Base-by-base conservation (phyloP, 148 eudicot genomes). In the Heliamphora exappendiculata region DNA sequence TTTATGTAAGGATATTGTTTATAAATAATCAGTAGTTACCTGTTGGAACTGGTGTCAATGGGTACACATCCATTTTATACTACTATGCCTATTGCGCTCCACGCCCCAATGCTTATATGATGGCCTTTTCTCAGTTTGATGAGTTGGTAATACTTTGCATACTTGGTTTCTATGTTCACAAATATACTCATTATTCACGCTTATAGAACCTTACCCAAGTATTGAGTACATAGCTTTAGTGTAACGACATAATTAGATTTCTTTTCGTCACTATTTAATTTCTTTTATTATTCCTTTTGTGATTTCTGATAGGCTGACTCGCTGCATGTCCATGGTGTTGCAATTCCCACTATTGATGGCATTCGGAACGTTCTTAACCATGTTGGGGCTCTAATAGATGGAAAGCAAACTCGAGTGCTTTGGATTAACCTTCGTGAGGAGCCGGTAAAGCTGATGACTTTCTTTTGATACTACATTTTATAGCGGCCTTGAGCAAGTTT, bases 341-440 rank as follows among this genome's bases (percentile, higher is more conserved):
- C 98, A 24, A 94, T 94, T 76, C 98, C 98, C 66, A 94, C 97
- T 45, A 81, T 80, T 37, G 91, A 88, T 47, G 98, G 98, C 34
- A 94, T 94, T 49, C 83, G 82, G 36, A 94, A 94, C 81, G 93
- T 94, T 84, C 97, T 94, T 79, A 79, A 84, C 20, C 88, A 86
- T 80, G 88, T 94, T 75, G 87, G 89, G n/a, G 84, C 93, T 77
- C 87, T 79, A 79, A 64, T 74, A 29, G 81, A 85, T 68, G 87
- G 82, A 76, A 84, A 80, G 65, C 67, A 81, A 45, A 75, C 85
- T 58, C 86, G 71, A 70, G 85, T 91, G 45, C 88, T 94, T 65
- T 94, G 98, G 98, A 91, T 94, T 62, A 94, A 89, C 76, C 97
- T 94, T 76, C 97, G 98, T 6, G 98, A 94, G 83, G 98, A 94